Evolutionary conservation across 345 rosid genomes (phyloP), one percentile per base, ranked within the genome.

Genomic region (Clausena lansium): DNA sequence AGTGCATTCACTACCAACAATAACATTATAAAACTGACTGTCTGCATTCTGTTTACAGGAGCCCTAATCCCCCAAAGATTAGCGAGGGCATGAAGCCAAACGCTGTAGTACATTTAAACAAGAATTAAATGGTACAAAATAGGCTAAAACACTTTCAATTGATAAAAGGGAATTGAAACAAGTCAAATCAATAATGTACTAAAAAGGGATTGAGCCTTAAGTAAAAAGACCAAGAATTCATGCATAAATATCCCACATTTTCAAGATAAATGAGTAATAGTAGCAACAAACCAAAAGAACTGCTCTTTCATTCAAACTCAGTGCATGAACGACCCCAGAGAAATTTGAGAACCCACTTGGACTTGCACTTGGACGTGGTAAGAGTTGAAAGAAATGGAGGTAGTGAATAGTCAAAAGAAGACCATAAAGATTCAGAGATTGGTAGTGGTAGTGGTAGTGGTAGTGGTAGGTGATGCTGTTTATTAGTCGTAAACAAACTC

Each of bases 21-120:
- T 61, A 88, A 74, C 38, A 87, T 9, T 77, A 87, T 74, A 86
- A 83, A 86, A 82, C 82, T 77, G 76, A 80, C 58, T 70, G 60
- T 85, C 84, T 78, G 88, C 98, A 94, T 94, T 89, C 83, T 87
- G 87, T 83, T 85, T 77, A 74, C 19, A 57, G 28, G 27, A 62
- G 28, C 15, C 62, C 38, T 28, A 27, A 28, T 75, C 15, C 22
- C 61, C 77, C 60, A 70, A 72, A 30, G 47, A 75, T 28, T n/a
- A 38, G 54, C 54, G 9, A 7, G 6, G 15, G 20, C 38, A 17
- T 41, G 59, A 69, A 28, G 30, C 50, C 50, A 13, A 45, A 45
- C 17, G 0, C 5, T 2, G 50, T 45, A 11, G 1, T 45, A 45
- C 50, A 45, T 11, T 13, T 13, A 45, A 45, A 13, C 50, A 45